These are phyloP conservation scores for Fraxinus xanthoxyloides DNA, from an alignment of 305 asterid species.

Conservation along the genomic window DNA sequence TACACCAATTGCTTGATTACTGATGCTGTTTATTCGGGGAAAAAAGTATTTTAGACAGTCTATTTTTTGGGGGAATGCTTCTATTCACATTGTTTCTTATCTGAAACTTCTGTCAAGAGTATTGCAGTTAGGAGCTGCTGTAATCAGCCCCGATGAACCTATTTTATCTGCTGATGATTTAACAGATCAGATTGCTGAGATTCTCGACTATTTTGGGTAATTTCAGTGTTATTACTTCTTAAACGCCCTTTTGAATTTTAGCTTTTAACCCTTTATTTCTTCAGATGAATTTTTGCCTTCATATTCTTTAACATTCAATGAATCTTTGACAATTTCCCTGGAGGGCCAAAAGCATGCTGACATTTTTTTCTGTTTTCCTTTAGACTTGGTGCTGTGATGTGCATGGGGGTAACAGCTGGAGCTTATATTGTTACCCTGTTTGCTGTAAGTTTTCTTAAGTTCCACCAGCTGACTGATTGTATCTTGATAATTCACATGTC, in stretches of 20 bases:
- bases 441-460: constrained; percentile 57
- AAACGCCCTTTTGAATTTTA: background rate
- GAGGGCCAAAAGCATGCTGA: background rate
- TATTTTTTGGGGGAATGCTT: constrained; percentile 9
- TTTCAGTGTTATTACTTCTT: constrained; percentile 14
- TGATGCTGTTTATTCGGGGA: background rate
- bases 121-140: constrained; percentile 72
- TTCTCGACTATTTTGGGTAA: constrained; percentile 78
- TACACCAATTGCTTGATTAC: constrained; percentile 18
- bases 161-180: constrained; percentile 62
- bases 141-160: constrained; percentile 54
- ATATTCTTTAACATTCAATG: background rate
- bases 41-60: background rate
- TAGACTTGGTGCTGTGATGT: constrained; percentile 93
- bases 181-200: constrained; percentile 81
- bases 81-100: constrained; percentile 24
- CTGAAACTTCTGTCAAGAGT: constrained; percentile 36
- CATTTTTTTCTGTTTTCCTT: constrained; percentile 15
- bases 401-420: constrained; percentile 95
- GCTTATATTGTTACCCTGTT: constrained; percentile 87
- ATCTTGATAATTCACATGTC: constrained; percentile 8
- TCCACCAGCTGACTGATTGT: background rate
- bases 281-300: background rate
- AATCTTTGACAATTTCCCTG: background rate
- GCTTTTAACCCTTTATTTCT: background rate